Evolutionary conservation across 176 grass and related monocot species (phyloP).

Genomic region (Raddia distichophylla): DNA sequence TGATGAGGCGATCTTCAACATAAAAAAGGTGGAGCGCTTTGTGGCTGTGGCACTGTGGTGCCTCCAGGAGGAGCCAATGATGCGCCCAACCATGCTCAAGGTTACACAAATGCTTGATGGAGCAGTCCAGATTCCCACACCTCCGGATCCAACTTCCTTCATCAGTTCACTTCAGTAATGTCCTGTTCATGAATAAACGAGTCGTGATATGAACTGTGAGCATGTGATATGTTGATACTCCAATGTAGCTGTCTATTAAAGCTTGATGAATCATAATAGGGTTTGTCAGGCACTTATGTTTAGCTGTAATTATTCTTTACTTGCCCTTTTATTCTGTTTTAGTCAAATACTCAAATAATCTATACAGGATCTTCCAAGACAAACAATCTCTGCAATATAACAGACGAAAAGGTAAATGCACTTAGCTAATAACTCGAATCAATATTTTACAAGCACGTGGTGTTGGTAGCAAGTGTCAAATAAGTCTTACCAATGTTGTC

Average conservation of each 20-base stretch:
- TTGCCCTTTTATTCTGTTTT: not conserved
- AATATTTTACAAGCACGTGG: not conserved
- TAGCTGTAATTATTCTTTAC: not conserved
- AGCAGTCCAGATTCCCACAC: slow-evolving; percentile 32
- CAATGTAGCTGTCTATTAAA: not conserved
- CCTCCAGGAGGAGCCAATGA: slow-evolving; percentile 57
- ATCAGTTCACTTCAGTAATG: slow-evolving; percentile 16
- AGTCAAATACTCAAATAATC: not conserved
- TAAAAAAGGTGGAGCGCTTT: slow-evolving; percentile 38
- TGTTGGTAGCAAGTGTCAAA: not conserved
- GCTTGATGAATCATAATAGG: not conserved
- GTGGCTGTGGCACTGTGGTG: slow-evolving; percentile 60
- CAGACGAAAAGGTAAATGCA: not conserved
- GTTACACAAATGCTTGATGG: slow-evolving; percentile 56
- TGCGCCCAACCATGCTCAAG: slow-evolving; percentile 55
- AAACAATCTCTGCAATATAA: not conserved
- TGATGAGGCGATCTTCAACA: slow-evolving; percentile 29
- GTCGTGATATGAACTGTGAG: not conserved
- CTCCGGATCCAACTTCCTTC: slow-evolving; percentile 48
- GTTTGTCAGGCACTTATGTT: not conserved
- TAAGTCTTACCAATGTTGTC: not conserved
- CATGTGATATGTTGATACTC: not conserved
- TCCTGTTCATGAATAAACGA: not conserved
- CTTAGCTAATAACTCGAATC: not conserved
- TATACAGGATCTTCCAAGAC: not conserved